Base-by-base conservation (phyloP, 331 rosid species). In the Quercus lobata region DNA sequence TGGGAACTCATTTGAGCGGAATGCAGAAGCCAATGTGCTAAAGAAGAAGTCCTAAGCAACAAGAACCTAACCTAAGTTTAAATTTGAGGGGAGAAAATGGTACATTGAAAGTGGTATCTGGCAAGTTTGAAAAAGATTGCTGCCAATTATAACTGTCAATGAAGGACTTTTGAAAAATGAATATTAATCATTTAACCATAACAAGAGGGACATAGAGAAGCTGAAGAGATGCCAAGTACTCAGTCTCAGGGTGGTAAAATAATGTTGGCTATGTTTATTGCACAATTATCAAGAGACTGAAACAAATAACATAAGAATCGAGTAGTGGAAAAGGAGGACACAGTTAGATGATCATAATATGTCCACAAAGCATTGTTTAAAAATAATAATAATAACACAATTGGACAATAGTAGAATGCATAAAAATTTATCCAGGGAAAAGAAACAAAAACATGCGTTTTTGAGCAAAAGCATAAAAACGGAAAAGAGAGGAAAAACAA, bases 61-160 rank as follows among this genome's bases (percentile, higher is more conserved):
- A 57, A 21, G 29, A 57, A 57, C 21, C 15, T 57, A 57, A 19
- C 63, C 63, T 14, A 25, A 7, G 16, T 61, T 32, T 66, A 66
- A 18, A 66, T 30, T 11, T 6, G 57, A 10, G 62, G 41, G 10
- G 27, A 66, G 71, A 30, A 54, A 73, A 32, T n/a, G 19, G 73
- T 89, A 96, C 99, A 96, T 96, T 96, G 88, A 96, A 96, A 72
- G 98, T 96, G 83, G 97, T 89, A 83, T 96, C 99, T 5, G 97
- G 89, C 81, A 96, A 91, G 80, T 84, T 89, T 83, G 93, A 88
- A 81, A 91, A 95, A 57, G 98, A 92, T 44, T 90, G 89, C 97
- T 95, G 93, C 35, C 83, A 78, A 84, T n/a, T n/a, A n/a, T n/a
- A n/a, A n/a, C n/a, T 41, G 71, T 89, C 11, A 87, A 87, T 78